A percentile compares a stretch with the other conserved stretches of the same genome.
Evolutionary conservation across 148 eudicot genomes (phyloP).

Genomic region (Cornus kousa): DNA sequence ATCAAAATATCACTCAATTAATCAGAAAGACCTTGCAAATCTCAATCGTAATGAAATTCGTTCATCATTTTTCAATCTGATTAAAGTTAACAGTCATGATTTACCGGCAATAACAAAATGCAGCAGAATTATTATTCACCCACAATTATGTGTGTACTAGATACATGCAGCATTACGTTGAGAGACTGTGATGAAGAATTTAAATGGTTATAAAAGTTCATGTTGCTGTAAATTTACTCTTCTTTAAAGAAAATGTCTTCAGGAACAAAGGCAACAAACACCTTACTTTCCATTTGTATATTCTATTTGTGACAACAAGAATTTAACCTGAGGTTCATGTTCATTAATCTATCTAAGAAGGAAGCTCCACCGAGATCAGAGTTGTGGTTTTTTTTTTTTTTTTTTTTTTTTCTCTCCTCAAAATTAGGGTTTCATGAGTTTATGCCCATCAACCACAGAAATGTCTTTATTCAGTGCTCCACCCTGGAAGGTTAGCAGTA

Average conservation of each 20-base stretch:
- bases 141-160: no score
- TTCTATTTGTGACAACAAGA: conserved; percentile 8
- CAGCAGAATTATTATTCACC: no score
- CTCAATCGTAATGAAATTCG: no score
- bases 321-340: conserved; percentile 7
- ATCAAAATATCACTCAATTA: no score
- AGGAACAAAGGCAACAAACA: neutral
- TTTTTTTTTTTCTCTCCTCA: neutral
- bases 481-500: conserved; percentile 62
- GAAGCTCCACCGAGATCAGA: neutral
- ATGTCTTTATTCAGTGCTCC: conserved; percentile 34
- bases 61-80: no score
- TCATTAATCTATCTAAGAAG: neutral
- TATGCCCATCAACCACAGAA: conserved; percentile 2
- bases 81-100: no score
- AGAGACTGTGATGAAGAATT: neutral
- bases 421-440: neutral
- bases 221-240: neutral
- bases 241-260: no score
- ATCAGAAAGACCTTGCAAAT: no score
- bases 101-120: no score
- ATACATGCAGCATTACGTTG: neutral
- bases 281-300: neutral
- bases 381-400: no score
- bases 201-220: neutral